Base-by-base conservation (phyloP, 2,329 filamentous ascomycete species). In the Paraphoma chrysanthemicola region DNA sequence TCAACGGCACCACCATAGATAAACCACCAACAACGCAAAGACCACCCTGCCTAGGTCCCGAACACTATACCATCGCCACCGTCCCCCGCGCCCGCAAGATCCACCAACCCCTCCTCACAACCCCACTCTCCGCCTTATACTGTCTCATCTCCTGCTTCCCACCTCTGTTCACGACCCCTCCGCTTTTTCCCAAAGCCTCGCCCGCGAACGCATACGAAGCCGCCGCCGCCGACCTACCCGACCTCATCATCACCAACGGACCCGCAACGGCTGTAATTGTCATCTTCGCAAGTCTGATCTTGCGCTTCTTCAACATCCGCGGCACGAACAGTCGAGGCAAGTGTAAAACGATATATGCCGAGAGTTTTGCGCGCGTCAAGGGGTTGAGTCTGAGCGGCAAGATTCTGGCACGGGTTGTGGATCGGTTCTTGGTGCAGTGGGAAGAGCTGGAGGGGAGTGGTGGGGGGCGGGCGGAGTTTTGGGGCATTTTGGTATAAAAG, bases 361-460 rank as follows among this genome's bases (percentile, higher is more conserved):
- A 99, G 81, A 95, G 91, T 17, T 97, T 93, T 89, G 94, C 95
- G 2, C 85, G 95, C 14, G 91, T 96, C 14, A 88, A 85, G 63
- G 89, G 86, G 11, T 78, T 98, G 62, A 98, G 94, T 78, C 76
- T 97, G 56, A 96, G 92, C 38, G 95, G 94, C 0, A 89, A 86
- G 72, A 79, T 98, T 38, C 80, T 99, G 54, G 78, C 89, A 1
- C 79, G 81, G 44, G 77, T 96, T 41, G 90, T 90, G 46, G 91
- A 96, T 76, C 80, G 88, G 47, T 91, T 96, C 69, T 75, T 96
- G 50, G 92, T 96, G 53, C 93, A 97, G 80, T 95, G 94, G 83
- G 82, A 86, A 56, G 78, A 81, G 53, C 80, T 95, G 42, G 86
- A 85, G 1, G 72, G 69, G 29, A 61, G 44, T 23, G 70, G 67